Conservation (phyloP, 352 stramenopile genomes). For the Globisporangium yorkense region DNA sequence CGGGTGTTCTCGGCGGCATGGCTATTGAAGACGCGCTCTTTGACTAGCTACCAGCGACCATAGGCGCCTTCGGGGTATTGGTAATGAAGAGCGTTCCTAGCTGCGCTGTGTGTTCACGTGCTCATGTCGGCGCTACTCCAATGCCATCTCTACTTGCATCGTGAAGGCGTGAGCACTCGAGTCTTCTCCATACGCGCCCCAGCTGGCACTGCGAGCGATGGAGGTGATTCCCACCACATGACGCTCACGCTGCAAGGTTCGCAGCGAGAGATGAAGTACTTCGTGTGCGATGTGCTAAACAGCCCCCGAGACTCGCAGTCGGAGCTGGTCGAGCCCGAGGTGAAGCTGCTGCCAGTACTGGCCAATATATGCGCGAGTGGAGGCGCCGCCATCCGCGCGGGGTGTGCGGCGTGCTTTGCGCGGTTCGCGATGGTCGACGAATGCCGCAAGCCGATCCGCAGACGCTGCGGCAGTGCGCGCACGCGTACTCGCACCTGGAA, state of each 20-base stretch:
- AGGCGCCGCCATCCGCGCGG: conserved; percentile 21
- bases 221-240: not conserved
- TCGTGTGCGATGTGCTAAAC: conserved; percentile 5
- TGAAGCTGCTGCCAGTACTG: conserved; percentile 36
- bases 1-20: conserved; percentile 62
- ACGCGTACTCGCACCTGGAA: conserved; percentile 61
- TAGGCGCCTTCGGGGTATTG: not conserved
- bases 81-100: too few species aligned
- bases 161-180: too few species aligned
- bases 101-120: too few species aligned
- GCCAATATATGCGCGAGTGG: conserved; percentile 31
- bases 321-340: conserved; percentile 34
- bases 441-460: conserved; percentile 41
- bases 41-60: conserved; percentile 9
- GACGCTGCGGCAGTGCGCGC: conserved; percentile 54
- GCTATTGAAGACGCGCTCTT: conserved; percentile 70
- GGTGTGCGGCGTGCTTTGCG: conserved; percentile 60
- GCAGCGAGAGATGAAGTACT: conserved; percentile 19
- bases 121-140: too few species aligned
- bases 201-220: not conserved
- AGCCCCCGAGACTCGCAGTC: conserved; percentile 6
- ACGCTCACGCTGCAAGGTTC: conserved; percentile 3
- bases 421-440: conserved; percentile 56
- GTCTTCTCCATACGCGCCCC: not conserved
- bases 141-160: too few species aligned